phyloP scores from a whole-genome alignment of 345 rosid species.

The Diplotaxis tenuifolia region DNA sequence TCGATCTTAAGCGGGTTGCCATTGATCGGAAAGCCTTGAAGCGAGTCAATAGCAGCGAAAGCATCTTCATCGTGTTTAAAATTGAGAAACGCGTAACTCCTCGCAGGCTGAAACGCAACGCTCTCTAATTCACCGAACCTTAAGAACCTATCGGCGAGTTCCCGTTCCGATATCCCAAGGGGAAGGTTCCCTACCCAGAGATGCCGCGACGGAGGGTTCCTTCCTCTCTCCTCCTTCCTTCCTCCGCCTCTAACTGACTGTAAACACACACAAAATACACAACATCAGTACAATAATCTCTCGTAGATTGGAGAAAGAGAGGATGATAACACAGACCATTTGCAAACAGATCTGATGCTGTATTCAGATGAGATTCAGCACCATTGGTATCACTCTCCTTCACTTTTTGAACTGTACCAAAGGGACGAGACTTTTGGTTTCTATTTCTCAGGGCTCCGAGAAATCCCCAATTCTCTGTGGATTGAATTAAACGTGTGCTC shows the following conservation, averaged over 20 bases:
- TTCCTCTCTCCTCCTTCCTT: conserved; percentile 39
- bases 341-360: neutral
- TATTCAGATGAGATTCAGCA: conserved; percentile 10
- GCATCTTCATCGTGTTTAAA: conserved; percentile 67
- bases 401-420: neutral
- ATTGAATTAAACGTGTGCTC: neutral
- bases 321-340: neutral
- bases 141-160: conserved; percentile 49
- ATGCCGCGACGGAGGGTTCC: conserved; percentile 78
- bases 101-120: conserved; percentile 75
- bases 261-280: conserved; percentile 14
- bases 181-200: conserved; percentile 93
- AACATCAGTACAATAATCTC: neutral
- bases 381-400: neutral
- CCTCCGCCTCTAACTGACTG: conserved; percentile 46
- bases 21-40: conserved; percentile 71
- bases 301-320: neutral
- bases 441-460: neutral
- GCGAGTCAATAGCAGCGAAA: conserved; percentile 62
- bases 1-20: conserved; percentile 90
- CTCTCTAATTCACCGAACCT: conserved; percentile 77
- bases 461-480: conserved; percentile 1
- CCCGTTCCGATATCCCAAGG: conserved; percentile 53
- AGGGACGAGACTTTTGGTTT: neutral
- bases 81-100: conserved; percentile 83